phyloP scores from a whole-genome alignment of 129 eudicot genomes.

The Oenanthe sinensis region DNA sequence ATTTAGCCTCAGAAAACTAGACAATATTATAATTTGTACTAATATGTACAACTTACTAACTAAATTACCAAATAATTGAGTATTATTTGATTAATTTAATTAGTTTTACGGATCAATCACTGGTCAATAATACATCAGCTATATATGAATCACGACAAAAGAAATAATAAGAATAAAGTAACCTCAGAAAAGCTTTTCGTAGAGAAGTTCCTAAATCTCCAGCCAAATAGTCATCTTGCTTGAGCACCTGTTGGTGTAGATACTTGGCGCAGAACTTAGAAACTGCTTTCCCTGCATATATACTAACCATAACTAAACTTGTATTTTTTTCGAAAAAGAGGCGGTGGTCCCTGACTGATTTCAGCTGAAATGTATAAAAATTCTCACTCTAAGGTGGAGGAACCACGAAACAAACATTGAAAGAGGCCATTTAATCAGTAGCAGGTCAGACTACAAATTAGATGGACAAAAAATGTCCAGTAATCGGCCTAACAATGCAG shows the following conservation, averaged over 20 bases:
- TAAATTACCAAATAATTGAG: neutral
- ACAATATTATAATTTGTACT: neutral
- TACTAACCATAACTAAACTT: constrained; percentile 5
- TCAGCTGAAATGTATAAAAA: neutral
- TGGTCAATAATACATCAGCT: neutral
- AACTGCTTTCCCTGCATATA: constrained; percentile 61
- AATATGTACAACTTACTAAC: neutral
- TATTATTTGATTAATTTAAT: neutral
- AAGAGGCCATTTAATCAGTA: neutral
- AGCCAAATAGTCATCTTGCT: constrained; percentile 51
- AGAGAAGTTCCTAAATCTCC: constrained; percentile 68
- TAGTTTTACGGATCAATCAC: neutral
- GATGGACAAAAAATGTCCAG: neutral
- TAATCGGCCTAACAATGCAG: neutral
- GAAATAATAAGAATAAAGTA: constrained; percentile 1
- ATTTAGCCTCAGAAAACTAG: neutral
- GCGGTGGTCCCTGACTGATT: neutral
- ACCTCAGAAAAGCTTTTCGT: constrained; percentile 76
- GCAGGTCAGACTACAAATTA: neutral
- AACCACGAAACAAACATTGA: neutral
- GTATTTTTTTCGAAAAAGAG: neutral
- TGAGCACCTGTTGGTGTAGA: constrained; percentile 74
- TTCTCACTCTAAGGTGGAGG: neutral
- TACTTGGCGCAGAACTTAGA: constrained; percentile 77
- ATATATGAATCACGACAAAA: neutral